A percentile compares a stretch with the other conserved stretches of the same genome.
Conservation (phyloP, 257 asterid species). For the Fraxinus pennsylvanica region DNA sequence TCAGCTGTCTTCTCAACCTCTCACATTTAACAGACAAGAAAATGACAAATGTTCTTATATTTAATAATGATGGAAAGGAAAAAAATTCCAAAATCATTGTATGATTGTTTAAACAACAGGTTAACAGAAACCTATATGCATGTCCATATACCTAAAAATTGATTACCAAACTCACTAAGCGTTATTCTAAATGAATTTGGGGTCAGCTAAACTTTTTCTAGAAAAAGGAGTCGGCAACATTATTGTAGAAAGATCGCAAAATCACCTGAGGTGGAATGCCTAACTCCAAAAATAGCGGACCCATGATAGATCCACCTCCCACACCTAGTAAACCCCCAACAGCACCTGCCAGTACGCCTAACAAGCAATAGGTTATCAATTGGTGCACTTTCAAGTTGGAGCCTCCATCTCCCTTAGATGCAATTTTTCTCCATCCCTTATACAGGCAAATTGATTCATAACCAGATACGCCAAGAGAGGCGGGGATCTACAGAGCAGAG, state of each 20-base stretch:
- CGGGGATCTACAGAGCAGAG: too few species aligned
- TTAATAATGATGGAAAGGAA: too few species aligned
- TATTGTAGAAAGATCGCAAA: too few species aligned
- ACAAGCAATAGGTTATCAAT: slow-evolving; percentile 61
- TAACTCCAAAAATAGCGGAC: slow-evolving; percentile 56
- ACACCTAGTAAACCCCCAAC: slow-evolving; percentile 96
- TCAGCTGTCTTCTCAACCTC: neutral
- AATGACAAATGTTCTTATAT: neutral
- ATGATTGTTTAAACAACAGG: too few species aligned
- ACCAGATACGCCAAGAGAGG: too few species aligned
- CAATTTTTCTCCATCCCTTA: too few species aligned
- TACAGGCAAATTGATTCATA: too few species aligned
- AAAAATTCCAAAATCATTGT: too few species aligned
- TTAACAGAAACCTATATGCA: neutral
- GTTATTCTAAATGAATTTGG: neutral
- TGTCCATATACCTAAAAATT: neutral
- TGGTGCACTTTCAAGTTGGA: slow-evolving; percentile 42
- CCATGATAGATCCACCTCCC: slow-evolving; percentile 91
- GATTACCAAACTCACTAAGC: too few species aligned
- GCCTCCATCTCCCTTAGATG: too few species aligned
- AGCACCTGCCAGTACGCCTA: slow-evolving; percentile 77
- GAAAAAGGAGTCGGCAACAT: slow-evolving; percentile 34
- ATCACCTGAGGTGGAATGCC: slow-evolving; percentile 54
- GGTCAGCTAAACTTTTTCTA: neutral
- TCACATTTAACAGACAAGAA: neutral